Base-by-base conservation (phyloP, 2,329 filamentous ascomycete species). In the Penicillium digitatum region DNA sequence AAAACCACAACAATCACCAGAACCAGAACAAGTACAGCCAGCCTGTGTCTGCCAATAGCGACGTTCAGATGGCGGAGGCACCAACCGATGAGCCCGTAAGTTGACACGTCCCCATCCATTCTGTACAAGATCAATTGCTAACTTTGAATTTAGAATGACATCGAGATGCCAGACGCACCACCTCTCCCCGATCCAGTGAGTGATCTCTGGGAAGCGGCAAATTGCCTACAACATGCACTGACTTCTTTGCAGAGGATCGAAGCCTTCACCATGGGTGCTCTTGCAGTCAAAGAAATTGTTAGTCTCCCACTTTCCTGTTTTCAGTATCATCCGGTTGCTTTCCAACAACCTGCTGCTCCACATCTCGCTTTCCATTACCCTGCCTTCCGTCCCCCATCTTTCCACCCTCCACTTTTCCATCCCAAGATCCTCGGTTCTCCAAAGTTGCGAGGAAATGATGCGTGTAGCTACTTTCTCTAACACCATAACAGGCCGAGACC, bases 101-200 rank as follows among this genome's bases (percentile, higher is more conserved):
- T 26, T 6, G 18, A 49, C 39, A 11, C 5, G 14, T 11, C 18
- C 34, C 14, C 7, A 3, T 31, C 31, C 9, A 32, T 34, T 24
- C 34, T 34, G 14, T 16, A 18, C 14, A n/a, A 44, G 14, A 26
- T 14, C 16, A 16, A 22, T 43, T 27, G 7, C 38, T 50, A 34
- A 50, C 48, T 26, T 34, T 50, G 37, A 34, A 26, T 50, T 18
- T 20, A 50, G 48, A 51, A 27, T 12, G 52, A 54, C 2, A 45
- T 50, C 18, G 62, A 61, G n/a, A 64, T 64, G 62, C 43, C 53
- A 0, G 62, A 64, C 22, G 62, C 60, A 11, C 60, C 60, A 18
- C 51, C 54, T 53, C 32, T 26, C 16, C 16, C 2, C 5, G 54
- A 54, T 26, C 27, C 53, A 22, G 48, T 57, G 22, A 48, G 51